phyloP scores from a whole-genome alignment of 495 filamentous ascomycete species.

The Penicillium robsamsonii region DNA sequence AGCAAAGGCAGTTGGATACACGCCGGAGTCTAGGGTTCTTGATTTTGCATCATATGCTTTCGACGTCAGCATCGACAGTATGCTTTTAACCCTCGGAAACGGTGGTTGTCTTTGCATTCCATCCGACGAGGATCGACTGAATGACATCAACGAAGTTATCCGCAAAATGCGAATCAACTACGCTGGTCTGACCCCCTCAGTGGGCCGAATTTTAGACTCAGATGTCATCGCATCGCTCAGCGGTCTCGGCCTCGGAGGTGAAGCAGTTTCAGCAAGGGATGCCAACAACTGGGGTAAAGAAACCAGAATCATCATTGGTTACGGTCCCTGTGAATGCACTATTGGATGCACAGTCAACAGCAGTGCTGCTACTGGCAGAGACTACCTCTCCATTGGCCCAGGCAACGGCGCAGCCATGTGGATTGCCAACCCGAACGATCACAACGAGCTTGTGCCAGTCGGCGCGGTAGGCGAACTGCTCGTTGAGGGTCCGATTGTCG shows the following conservation, averaged over 20 bases:
- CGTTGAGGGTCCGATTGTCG: constrained; percentile 54
- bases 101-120: constrained; percentile 54
- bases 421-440: constrained; percentile 49
- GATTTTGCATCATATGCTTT: constrained; percentile 50
- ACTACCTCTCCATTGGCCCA: constrained; percentile 38
- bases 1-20: constrained; percentile 38
- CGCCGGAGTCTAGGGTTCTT: constrained; percentile 36
- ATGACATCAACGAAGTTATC: constrained; percentile 49
- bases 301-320: constrained; percentile 47
- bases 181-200: constrained; percentile 50
- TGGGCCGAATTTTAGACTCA: constrained; percentile 44
- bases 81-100: constrained; percentile 42
- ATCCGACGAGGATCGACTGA: constrained; percentile 48
- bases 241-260: constrained; percentile 51
- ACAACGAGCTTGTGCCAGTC: constrained; percentile 45
- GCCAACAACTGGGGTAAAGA: constrained; percentile 39
- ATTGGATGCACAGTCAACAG: constrained; percentile 48
- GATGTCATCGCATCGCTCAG: constrained; percentile 46
- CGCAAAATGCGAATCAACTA: constrained; percentile 44
- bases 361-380: constrained; percentile 39
- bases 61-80: constrained; percentile 47
- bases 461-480: constrained; percentile 54
- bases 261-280: constrained; percentile 44
- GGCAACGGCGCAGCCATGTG: constrained; percentile 44
- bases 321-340: constrained; percentile 52